Base-by-base conservation (phyloP, 495 filamentous ascomycete species). In the Echria macrotheca region DNA sequence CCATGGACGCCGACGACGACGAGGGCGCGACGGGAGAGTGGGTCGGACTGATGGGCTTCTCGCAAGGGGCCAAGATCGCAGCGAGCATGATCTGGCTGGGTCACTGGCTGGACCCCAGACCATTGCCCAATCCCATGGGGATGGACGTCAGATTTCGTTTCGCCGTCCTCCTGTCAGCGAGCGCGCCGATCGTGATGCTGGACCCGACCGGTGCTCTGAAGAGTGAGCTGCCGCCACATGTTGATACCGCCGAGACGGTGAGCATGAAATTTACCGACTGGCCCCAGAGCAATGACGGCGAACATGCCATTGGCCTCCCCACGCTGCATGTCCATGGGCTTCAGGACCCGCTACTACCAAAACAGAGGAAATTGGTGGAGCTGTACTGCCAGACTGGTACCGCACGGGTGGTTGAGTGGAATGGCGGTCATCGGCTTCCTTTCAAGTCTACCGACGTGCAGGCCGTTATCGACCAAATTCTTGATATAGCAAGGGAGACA, bases 1-100 rank as follows among this genome's bases (percentile, higher is more conserved):
- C 38, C 15, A 41, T 41, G 38, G 19, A 19, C 19, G 19, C 14
- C 38, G 38, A 41, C 38, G 35, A 37, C 35, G 35, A 37, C 7
- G 8, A 9, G 15, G 15, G 15, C 6, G 38, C 15, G 15, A 41
- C 38, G 38, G 38, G 38, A 3, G 19, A 41, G 19, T 41, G 38
- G 38, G 58, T 62, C 1, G 63, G 63, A 8, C n/a, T 66, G 4
- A 42, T 66, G 0, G 63, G 47, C 21, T 64, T 66, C 22, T 65
- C 61, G 8, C 59, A 62, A 31, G 63, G 63, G 4, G 61, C 56
- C 1, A 64, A 64, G 40, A 23, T 41, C 15, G 38, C 38, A 3
- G 38, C 38, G 7, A 21, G 15, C 15, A 6, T 41, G 8, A 11
- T 41, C 5, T 41, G 38, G 38, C 14, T 41, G 19, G 19, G 15